phyloP scores from a whole-genome alignment of 2,329 filamentous ascomycete species.

The Penicillium sp. region DNA sequence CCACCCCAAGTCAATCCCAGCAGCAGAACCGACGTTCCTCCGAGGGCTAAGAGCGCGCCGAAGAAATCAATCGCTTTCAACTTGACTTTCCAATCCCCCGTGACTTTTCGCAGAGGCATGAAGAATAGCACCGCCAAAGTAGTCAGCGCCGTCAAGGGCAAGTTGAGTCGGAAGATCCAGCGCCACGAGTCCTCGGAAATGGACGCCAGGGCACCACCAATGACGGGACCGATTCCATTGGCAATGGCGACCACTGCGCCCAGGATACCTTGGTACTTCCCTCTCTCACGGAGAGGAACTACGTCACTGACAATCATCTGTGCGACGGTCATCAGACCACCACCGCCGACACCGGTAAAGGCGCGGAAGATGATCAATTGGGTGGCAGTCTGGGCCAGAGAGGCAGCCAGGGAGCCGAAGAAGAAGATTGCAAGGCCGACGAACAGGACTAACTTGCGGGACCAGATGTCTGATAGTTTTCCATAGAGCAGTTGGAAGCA shows the following conservation, averaged over 20 bases:
- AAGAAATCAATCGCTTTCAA: constrained; percentile 55
- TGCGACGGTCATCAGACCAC: constrained; percentile 59
- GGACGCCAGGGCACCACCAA: constrained; percentile 55
- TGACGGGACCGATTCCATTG: constrained; percentile 57
- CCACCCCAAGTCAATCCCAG: constrained; percentile 62
- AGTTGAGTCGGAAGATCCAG: constrained; percentile 58
- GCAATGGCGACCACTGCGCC: constrained; percentile 56
- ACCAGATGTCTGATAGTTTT: constrained; percentile 61
- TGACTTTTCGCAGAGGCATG: constrained; percentile 58
- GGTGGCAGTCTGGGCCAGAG: constrained; percentile 56
- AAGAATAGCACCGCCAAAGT: constrained; percentile 54
- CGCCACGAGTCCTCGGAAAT: constrained; percentile 50
- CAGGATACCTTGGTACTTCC: constrained; percentile 59
- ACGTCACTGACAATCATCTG: constrained; percentile 66
- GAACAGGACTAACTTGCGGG: constrained; percentile 60
- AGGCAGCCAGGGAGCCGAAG: constrained; percentile 60
- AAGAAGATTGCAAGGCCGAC: constrained; percentile 55
- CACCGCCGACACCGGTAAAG: constrained; percentile 61
- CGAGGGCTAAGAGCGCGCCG: constrained; percentile 50
- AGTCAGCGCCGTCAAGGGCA: constrained; percentile 54
- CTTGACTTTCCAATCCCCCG: constrained; percentile 55
- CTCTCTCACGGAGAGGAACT: constrained; percentile 59
- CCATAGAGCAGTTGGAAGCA: constrained; percentile 67
- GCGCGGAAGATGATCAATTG: constrained; percentile 64
- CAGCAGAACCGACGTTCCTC: constrained; percentile 48